phyloP scores from a whole-genome alignment of 2,329 filamentous ascomycete species.

The Kalaharituber pfeilii region DNA sequence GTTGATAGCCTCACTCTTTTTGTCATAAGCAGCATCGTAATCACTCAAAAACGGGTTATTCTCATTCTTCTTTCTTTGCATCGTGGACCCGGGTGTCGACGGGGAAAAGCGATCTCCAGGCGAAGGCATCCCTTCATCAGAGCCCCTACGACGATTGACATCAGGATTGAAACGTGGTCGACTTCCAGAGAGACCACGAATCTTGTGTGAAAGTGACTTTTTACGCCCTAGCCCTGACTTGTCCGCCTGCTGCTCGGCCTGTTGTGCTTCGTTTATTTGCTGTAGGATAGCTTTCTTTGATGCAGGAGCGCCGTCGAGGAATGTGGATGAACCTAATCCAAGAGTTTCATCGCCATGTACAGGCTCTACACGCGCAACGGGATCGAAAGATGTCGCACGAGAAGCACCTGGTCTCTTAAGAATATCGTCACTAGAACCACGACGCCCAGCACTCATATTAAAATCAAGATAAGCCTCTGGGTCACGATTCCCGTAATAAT shows the following conservation, averaged over 20 bases:
- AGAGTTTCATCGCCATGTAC: conserved; percentile 70
- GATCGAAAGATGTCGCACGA: conserved; percentile 41
- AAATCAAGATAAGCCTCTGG: conserved; percentile 82
- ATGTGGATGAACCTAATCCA: conserved; percentile 84
- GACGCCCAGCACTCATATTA: conserved; percentile 32
- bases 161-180: conserved; percentile 17
- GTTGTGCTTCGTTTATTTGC: conserved; percentile 19
- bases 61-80: conserved; percentile 30
- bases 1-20: conserved; percentile 41
- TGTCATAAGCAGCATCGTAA: conserved; percentile 50
- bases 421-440: conserved; percentile 21
- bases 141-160: conserved; percentile 5
- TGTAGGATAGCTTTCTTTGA: conserved; percentile 56
- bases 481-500: conserved; percentile 61
- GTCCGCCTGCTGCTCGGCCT: background rate
- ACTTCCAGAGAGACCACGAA: conserved; percentile 48
- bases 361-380: conserved; percentile 46
- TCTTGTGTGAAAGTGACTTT: conserved; percentile 84
- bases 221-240: conserved; percentile 57
- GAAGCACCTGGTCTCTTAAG: conserved; percentile 17
- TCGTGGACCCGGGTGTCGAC: conserved; percentile 23
- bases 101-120: conserved; percentile 18
- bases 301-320: conserved; percentile 83
- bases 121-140: conserved; percentile 17
- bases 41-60: conserved; percentile 73